Conservation (phyloP, 768 basidiomycete species). For the Boletellus ananas region DNA sequence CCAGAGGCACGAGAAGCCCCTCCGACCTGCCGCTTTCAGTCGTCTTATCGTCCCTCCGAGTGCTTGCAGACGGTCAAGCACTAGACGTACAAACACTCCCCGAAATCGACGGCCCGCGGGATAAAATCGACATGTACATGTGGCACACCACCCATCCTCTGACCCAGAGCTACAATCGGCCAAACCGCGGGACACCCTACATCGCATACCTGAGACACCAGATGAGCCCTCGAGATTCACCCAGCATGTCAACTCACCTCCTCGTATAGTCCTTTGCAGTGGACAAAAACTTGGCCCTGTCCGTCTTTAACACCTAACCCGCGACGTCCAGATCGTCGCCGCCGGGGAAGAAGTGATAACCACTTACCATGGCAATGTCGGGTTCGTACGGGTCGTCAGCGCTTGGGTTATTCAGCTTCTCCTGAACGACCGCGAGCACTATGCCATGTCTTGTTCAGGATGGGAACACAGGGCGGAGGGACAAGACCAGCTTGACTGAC, state of each 20-base stretch:
- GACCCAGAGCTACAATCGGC: constrained; percentile 12
- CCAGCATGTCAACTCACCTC: constrained; percentile 48
- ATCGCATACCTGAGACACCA: constrained; percentile 18
- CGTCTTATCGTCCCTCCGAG: constrained; percentile 4
- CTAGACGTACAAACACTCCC: constrained; percentile 5
- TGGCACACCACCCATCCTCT: not conserved
- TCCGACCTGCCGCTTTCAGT: constrained; percentile 22
- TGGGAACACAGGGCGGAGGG: not conserved
- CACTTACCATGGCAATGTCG: constrained; percentile 74
- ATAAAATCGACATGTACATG: constrained; percentile 2
- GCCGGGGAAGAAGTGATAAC: not conserved
- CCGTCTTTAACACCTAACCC: constrained; percentile 67
- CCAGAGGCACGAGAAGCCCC: constrained; percentile 1
- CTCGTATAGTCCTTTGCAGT: constrained; percentile 84
- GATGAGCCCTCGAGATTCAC: constrained; percentile 1
- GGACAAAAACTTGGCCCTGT: constrained; percentile 66
- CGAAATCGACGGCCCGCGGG: not conserved
- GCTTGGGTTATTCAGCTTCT: constrained; percentile 85
- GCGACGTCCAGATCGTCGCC: constrained; percentile 1
- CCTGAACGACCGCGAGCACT: constrained; percentile 77
- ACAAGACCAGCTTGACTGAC: constrained; percentile 34
- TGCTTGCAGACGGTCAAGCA: not conserved
- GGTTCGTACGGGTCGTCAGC: constrained; percentile 88
- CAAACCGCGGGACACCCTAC: constrained; percentile 6
- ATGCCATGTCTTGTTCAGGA: constrained; percentile 11